phyloP scores from a whole-genome alignment of 2,329 filamentous ascomycete species.

The Trichothecium sympodiale region DNA sequence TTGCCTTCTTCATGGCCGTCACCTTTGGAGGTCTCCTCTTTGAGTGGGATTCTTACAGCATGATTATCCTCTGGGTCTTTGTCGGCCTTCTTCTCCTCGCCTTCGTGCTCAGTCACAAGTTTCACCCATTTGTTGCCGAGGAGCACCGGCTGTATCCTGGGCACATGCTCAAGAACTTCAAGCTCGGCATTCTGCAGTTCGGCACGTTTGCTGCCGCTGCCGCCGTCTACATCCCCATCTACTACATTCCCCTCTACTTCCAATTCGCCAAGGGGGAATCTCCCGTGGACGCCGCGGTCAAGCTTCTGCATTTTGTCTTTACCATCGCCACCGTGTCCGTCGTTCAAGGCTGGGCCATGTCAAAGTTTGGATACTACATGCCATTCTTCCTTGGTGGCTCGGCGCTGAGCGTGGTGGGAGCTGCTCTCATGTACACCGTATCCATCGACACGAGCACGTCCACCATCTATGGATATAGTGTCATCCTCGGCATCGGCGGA shows the following conservation, averaged over 20 bases:
- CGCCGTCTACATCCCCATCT: slow-evolving; percentile 18
- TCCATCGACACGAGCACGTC: slow-evolving; percentile 9
- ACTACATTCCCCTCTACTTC: slow-evolving; percentile 40
- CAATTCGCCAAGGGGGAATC: slow-evolving; percentile 31
- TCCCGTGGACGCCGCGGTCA: slow-evolving; percentile 22
- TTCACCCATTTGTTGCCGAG: not conserved
- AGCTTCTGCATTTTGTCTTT: slow-evolving; percentile 27
- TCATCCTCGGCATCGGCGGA: slow-evolving; percentile 28
- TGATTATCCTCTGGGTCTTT: slow-evolving; percentile 21
- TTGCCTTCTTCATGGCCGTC: slow-evolving; percentile 32
- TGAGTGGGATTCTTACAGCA: slow-evolving; percentile 32
- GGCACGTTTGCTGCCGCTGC: slow-evolving; percentile 19
- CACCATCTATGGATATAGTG: slow-evolving; percentile 18
- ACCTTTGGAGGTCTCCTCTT: slow-evolving; percentile 35
- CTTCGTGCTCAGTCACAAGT: slow-evolving; percentile 22
- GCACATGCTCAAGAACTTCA: slow-evolving; percentile 22
- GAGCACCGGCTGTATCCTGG: slow-evolving; percentile 26
- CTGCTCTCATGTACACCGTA: slow-evolving; percentile 21
- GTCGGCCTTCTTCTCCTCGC: slow-evolving; percentile 28
- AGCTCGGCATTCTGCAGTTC: slow-evolving; percentile 25
- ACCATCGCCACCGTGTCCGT: slow-evolving; percentile 21
- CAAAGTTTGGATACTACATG: slow-evolving; percentile 23
- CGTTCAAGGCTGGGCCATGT: slow-evolving; percentile 21
- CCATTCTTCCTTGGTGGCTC: slow-evolving; percentile 26
- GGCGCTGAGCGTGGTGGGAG: slow-evolving; percentile 20